Conservation (phyloP, 2,329 filamentous ascomycete species). For the Aspergillus fischeri region DNA sequence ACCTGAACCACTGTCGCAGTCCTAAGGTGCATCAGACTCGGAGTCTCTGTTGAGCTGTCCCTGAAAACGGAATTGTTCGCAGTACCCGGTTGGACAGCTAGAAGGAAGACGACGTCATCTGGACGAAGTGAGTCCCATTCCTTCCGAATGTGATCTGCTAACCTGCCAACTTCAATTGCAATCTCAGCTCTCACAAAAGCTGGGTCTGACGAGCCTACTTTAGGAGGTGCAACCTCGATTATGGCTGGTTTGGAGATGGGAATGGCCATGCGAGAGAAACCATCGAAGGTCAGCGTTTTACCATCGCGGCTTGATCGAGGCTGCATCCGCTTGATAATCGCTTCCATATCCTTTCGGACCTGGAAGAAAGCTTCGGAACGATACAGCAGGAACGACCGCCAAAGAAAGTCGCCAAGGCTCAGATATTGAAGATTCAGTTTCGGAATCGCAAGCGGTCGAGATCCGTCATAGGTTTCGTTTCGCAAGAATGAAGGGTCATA, state of each 20-base stretch:
- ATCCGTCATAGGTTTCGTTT: constrained; percentile 84
- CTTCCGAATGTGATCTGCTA: constrained; percentile 69
- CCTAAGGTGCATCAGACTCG: constrained; percentile 68
- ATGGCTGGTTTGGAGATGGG: constrained; percentile 82
- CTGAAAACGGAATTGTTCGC: constrained; percentile 17
- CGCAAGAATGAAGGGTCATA: constrained; percentile 76
- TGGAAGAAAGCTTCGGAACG: constrained; percentile 90
- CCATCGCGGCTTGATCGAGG: constrained; percentile 63
- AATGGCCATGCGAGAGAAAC: constrained; percentile 88
- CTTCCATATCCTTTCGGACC: constrained; percentile 85
- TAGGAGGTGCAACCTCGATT: constrained; percentile 75
- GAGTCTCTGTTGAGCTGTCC: constrained; percentile 47
- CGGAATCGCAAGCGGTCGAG: constrained; percentile 79
- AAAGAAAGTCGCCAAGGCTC: constrained; percentile 93
- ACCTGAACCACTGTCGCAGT: constrained; percentile 83
- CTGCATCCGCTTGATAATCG: constrained; percentile 71
- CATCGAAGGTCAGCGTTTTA: constrained; percentile 67
- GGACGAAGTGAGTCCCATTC: constrained; percentile 89
- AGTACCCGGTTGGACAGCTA: constrained; percentile 64
- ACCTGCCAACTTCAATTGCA: constrained; percentile 71
- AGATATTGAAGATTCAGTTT: constrained; percentile 96
- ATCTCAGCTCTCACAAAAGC: constrained; percentile 84
- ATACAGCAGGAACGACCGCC: constrained; percentile 86
- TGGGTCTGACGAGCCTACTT: constrained; percentile 79
- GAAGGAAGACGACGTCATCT: constrained; percentile 85